These are phyloP conservation scores for Thalassiosira profunda DNA, from an alignment of 108 stramenopile genomes.

Conservation along the genomic window DNA sequence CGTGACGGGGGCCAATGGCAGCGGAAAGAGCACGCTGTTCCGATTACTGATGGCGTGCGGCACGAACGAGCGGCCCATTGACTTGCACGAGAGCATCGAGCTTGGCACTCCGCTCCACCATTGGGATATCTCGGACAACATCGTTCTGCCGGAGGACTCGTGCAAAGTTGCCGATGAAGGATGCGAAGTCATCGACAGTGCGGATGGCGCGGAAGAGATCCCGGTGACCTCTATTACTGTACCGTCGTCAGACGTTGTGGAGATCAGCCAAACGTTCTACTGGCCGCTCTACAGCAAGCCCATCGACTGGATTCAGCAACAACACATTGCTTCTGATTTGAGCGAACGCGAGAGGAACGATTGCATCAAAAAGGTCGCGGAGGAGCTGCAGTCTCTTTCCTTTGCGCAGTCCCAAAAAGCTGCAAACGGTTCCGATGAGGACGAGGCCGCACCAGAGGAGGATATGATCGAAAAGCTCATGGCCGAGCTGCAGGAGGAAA, in stretches of 20 bases:
- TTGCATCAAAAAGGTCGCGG: slow-evolving; percentile 53
- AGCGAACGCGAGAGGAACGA: slow-evolving; percentile 40
- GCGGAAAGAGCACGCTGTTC: slow-evolving; percentile 79
- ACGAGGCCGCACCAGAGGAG: slow-evolving; percentile 10
- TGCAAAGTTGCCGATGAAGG: slow-evolving; percentile 47
- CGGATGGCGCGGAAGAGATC: slow-evolving; percentile 20
- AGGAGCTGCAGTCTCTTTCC: slow-evolving; percentile 67
- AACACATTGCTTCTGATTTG: slow-evolving; percentile 44
- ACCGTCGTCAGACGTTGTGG: slow-evolving; percentile 86
- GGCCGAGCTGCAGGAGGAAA: slow-evolving; percentile 66
- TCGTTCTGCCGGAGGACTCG: slow-evolving; percentile 47
- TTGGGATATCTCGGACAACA: slow-evolving; percentile 52
- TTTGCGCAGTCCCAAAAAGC: slow-evolving; percentile 58
- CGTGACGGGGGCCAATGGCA: slow-evolving; percentile 58
- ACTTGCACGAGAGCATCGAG: slow-evolving; percentile 74
- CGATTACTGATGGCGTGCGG: slow-evolving; percentile 83
- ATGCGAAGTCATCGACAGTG: slow-evolving; percentile 52
- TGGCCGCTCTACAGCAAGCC: slow-evolving; percentile 87
- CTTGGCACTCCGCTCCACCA: slow-evolving; percentile 63
- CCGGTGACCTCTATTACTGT: slow-evolving; percentile 73
- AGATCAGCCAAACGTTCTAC: slow-evolving; percentile 88
- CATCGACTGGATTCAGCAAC: slow-evolving; percentile 89
- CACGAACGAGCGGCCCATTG: slow-evolving; percentile 75
- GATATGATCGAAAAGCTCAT: slow-evolving; percentile 59
- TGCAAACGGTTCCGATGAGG: slow-evolving; percentile 2